Evolutionary conservation across 129 eudicot genomes (phyloP).

Genomic region (Tagetes patula): DNA sequence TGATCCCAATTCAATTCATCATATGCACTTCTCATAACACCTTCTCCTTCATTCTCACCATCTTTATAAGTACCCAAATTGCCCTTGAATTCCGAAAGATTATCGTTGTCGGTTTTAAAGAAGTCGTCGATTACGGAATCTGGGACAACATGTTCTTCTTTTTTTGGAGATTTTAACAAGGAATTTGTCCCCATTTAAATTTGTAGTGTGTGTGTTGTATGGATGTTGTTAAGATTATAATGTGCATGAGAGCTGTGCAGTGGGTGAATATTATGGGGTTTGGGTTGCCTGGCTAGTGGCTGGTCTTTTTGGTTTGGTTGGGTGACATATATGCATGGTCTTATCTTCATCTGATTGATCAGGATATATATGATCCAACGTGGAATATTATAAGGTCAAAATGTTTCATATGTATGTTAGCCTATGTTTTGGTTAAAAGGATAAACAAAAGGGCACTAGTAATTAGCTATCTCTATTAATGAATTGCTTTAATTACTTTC

Average conservation of each 20-base stretch:
- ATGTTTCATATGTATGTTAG: neutral
- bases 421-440: neutral
- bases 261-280: slow-evolving; percentile 24
- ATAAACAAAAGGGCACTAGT: neutral
- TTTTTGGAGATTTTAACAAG: slow-evolving; percentile 33
- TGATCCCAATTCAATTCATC: slow-evolving; percentile 28
- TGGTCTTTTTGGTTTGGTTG: slow-evolving; percentile 28
- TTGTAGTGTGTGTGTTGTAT: slow-evolving; percentile 2
- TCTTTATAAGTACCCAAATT: slow-evolving; percentile 5
- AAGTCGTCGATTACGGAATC: slow-evolving; percentile 19
- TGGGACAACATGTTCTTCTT: slow-evolving; percentile 32
- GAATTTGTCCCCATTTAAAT: slow-evolving; percentile 26
- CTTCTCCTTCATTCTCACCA: slow-evolving; percentile 9
- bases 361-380: slow-evolving; percentile 27
- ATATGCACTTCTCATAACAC: slow-evolving; percentile 18
- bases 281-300: slow-evolving; percentile 27
- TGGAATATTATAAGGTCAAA: slow-evolving; percentile 14
- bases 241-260: slow-evolving; percentile 32
- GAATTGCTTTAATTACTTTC: too few species aligned
- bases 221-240: slow-evolving; percentile 12
- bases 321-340: slow-evolving; percentile 26
- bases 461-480: neutral
- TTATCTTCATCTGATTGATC: slow-evolving; percentile 40
- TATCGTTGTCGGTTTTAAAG: slow-evolving; percentile 23
- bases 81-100: slow-evolving; percentile 16